A percentile compares a stretch with the other conserved stretches of the same genome.
Conservation (phyloP, 1,284 basidiomycete species). For the Erythrobasidium hasegawianum region DNA sequence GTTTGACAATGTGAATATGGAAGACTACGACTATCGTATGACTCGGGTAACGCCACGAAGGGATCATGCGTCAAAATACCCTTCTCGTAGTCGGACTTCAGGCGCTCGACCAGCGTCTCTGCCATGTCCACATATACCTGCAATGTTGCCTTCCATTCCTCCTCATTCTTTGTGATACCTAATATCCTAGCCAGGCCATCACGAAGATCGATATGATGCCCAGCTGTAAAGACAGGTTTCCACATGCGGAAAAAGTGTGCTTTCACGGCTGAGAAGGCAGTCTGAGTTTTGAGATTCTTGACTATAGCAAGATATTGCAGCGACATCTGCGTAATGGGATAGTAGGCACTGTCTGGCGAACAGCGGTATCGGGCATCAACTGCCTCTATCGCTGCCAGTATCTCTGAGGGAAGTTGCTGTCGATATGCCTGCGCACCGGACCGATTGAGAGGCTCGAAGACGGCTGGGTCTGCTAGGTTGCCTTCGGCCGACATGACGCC, state of each 20-base stretch:
- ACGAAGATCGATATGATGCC: conserved; percentile 65
- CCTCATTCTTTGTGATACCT: conserved; percentile 35
- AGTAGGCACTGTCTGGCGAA: conserved; percentile 38
- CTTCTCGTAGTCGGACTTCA: conserved; percentile 52
- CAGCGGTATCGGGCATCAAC: conserved; percentile 29
- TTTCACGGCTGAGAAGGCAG: conserved; percentile 72
- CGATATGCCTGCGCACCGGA: conserved; percentile 36
- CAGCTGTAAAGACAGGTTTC: conserved; percentile 64
- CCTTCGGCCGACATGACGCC: conserved; percentile 96
- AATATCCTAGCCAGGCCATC: conserved; percentile 47
- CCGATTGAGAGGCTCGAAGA: conserved; percentile 57
- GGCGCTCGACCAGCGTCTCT: conserved; percentile 61
- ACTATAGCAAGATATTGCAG: conserved; percentile 85
- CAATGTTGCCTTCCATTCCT: conserved; percentile 52
- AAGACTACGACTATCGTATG: conserved; percentile 43
- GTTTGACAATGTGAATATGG: conserved; percentile 52
- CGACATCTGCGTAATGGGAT: conserved; percentile 57
- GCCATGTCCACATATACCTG: conserved; percentile 62
- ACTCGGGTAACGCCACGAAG: conserved; percentile 35
- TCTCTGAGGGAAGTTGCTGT: conserved; percentile 38
- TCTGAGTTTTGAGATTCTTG: conserved; percentile 65
- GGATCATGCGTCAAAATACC: conserved; percentile 36
- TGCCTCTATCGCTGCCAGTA: conserved; percentile 38
- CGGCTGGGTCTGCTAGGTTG: conserved; percentile 84
- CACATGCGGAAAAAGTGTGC: conserved; percentile 91